Evolutionary conservation across 2,329 filamentous ascomycete genomes (phyloP).

Genomic region (Geosmithia flava): DNA sequence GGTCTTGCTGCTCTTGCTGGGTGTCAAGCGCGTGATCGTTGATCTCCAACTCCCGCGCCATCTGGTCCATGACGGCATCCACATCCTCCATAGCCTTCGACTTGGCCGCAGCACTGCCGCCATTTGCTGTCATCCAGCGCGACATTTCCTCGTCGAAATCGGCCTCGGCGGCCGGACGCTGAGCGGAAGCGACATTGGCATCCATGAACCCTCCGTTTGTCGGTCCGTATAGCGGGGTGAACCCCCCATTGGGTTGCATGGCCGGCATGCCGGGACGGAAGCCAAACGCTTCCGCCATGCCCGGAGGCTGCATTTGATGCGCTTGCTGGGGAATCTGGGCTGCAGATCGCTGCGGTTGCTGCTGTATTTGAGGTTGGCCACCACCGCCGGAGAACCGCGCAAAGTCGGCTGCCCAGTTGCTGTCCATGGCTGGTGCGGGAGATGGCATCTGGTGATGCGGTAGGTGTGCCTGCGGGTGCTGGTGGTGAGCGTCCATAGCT

Average conservation of each 20-base stretch:
- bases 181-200: constrained; percentile 8
- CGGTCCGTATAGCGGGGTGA: constrained; percentile 15
- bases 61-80: constrained; percentile 28
- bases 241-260: constrained; percentile 15
- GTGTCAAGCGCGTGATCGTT: constrained; percentile 15
- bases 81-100: constrained; percentile 22
- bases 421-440: constrained; percentile 11
- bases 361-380: constrained; percentile 4
- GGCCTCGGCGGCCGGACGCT: constrained; percentile 11
- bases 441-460: constrained; percentile 12
- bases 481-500: constrained; percentile 15
- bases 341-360: constrained; percentile 6
- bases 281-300: constrained; percentile 10
- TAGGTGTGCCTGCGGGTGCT: constrained; percentile 6
- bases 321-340: constrained; percentile 10
- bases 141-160: constrained; percentile 29
- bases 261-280: constrained; percentile 16
- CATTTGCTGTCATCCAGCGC: constrained; percentile 25
- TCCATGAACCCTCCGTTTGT: constrained; percentile 12
- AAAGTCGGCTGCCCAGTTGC: constrained; percentile 25
- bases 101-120: constrained; percentile 7
- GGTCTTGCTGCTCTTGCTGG: background rate
- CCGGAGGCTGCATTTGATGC: constrained; percentile 11
- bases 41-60: constrained; percentile 26
- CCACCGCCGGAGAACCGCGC: constrained; percentile 12